A percentile compares a stretch with the other conserved stretches of the same genome.
Evolutionary conservation across 2,329 filamentous ascomycete species (phyloP).

Genomic region (Drechslerella coelobrocha): DNA sequence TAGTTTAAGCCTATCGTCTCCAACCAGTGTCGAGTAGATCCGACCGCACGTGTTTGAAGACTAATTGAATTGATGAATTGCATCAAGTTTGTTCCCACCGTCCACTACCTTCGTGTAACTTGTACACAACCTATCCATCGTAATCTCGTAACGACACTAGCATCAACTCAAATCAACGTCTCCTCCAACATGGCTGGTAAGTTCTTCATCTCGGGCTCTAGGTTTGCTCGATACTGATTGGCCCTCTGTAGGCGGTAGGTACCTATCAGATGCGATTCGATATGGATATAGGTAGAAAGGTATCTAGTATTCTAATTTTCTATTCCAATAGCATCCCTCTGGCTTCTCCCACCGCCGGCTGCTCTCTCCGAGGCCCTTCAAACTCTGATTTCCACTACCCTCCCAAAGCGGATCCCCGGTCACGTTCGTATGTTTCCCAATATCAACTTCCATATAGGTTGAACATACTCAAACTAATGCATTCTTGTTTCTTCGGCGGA

Average conservation of each 20-base stretch:
- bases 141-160: too few relatives aligned
- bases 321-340: slow-evolving; percentile 51
- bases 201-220: background rate
- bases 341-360: slow-evolving; percentile 50
- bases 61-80: too few relatives aligned
- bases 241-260: slow-evolving; percentile 37
- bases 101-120: background rate
- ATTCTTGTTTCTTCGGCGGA: too few relatives aligned
- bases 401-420: slow-evolving; percentile 51
- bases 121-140: background rate
- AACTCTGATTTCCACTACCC: slow-evolving; percentile 50
- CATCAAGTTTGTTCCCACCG: too few relatives aligned
- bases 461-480: background rate
- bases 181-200: slow-evolving; percentile 9
- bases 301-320: background rate
- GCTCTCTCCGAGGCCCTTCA: slow-evolving; percentile 29
- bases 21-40: background rate
- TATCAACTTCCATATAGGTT: background rate
- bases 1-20: too few relatives aligned
- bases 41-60: slow-evolving; percentile 2
- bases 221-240: background rate
- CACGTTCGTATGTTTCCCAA: slow-evolving; percentile 27
- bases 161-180: background rate
- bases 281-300: background rate
- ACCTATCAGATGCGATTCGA: background rate